phyloP scores from a whole-genome alignment of 768 basidiomycete species.

The Ramaria rubella region DNA sequence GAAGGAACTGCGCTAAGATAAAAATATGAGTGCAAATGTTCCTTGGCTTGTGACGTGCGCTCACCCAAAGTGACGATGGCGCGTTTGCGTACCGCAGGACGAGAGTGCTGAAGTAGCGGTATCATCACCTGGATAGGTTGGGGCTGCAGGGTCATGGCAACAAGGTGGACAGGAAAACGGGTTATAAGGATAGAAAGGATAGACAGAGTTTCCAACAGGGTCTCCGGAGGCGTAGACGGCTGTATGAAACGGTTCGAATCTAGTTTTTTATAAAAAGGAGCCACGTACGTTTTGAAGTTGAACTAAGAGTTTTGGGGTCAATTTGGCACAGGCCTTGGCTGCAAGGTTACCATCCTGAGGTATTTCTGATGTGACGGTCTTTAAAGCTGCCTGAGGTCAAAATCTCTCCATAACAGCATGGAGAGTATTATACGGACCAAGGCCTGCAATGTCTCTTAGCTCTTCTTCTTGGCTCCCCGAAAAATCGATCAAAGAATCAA shows the following conservation, averaged over 20 bases:
- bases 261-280: not conserved
- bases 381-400: conserved; percentile 54
- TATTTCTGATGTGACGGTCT: conserved; percentile 90
- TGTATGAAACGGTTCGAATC: conserved; percentile 20
- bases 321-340: conserved; percentile 69
- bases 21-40: not conserved
- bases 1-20: conserved; percentile 63
- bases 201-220: conserved; percentile 74
- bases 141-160: conserved; percentile 44
- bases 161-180: conserved; percentile 69
- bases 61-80: conserved; percentile 66
- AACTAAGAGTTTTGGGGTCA: conserved; percentile 74
- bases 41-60: not conserved
- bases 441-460: conserved; percentile 85
- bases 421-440: conserved; percentile 46
- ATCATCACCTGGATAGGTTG: conserved; percentile 62
- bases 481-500: conserved; percentile 84
- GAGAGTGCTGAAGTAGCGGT: conserved; percentile 64
- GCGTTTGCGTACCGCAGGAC: conserved; percentile 87
- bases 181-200: conserved; percentile 85
- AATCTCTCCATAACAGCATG: not conserved
- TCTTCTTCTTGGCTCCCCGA: conserved; percentile 87
- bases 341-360: conserved; percentile 78
- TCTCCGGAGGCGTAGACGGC: conserved; percentile 69
- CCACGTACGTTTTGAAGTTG: conserved; percentile 67